phyloP scores from a whole-genome alignment of 1,284 basidiomycete genomes.

The Puccinia horiana region DNA sequence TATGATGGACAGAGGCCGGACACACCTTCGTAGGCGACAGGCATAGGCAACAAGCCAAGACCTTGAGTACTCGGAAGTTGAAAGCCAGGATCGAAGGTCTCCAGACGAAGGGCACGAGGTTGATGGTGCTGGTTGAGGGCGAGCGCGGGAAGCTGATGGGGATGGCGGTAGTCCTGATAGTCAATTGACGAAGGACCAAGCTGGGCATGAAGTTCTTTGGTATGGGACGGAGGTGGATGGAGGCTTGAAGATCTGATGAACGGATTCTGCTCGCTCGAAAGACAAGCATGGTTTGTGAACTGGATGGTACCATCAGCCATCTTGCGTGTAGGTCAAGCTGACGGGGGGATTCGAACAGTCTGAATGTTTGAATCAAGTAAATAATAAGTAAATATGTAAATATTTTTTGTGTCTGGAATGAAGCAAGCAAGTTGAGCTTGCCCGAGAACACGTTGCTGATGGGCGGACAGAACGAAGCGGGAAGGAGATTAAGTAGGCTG shows the following conservation, averaged over 20 bases:
- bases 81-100: conserved; percentile 19
- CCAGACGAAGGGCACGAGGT: conserved; percentile 1
- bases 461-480: not conserved
- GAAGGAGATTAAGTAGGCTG: not conserved
- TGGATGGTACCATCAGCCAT: conserved; percentile 12
- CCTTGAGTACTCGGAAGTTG: conserved; percentile 15
- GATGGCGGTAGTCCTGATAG: conserved; percentile 18
- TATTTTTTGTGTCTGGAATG: not conserved
- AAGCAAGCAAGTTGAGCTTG: not conserved
- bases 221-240: conserved; percentile 14
- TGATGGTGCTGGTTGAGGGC: not conserved
- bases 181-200: not conserved
- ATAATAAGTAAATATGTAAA: too few species aligned
- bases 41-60: conserved; percentile 36
- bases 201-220: conserved; percentile 16
- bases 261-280: not conserved
- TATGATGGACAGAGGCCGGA: conserved; percentile 12
- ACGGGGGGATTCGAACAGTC: not conserved
- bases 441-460: not conserved
- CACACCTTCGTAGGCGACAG: conserved; percentile 46
- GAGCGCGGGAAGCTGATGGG: conserved; percentile 1
- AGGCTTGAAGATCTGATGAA: conserved; percentile 15
- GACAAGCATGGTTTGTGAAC: conserved; percentile 34
- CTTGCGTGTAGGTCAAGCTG: not conserved
- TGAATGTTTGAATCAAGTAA: too few species aligned